Conservation (phyloP, 2,329 filamentous ascomycete genomes). For the Myotisia sp. region DNA sequence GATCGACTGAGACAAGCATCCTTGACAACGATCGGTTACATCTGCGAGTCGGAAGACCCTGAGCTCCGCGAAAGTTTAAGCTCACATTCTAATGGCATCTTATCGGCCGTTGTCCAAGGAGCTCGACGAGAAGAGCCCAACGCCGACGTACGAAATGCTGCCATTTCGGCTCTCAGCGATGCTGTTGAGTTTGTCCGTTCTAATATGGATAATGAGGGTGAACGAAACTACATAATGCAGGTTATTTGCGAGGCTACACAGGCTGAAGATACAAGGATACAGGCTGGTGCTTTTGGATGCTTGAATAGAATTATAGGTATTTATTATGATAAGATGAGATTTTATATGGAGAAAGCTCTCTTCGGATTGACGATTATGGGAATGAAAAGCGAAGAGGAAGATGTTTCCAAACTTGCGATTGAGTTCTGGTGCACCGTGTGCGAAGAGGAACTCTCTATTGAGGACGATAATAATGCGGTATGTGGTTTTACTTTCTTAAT, state of each 20-base stretch:
- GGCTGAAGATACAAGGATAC: constrained; percentile 76
- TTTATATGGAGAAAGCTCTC: constrained; percentile 99
- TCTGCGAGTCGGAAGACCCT: constrained; percentile 86
- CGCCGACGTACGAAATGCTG: constrained; percentile 75
- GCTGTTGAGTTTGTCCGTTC: constrained; percentile 94
- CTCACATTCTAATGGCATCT: constrained; percentile 87
- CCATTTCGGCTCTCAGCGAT: constrained; percentile 86
- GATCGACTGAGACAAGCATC: constrained; percentile 90
- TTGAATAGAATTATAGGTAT: constrained; percentile 96
- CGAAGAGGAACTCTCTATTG: constrained; percentile 94
- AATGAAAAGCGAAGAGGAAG: constrained; percentile 96
- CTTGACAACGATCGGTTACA: constrained; percentile 90
- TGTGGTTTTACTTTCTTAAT: constrained; percentile 15
- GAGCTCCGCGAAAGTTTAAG: constrained; percentile 70
- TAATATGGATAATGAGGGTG: constrained; percentile 98
- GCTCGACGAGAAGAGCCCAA: constrained; percentile 93
- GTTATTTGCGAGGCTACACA: constrained; percentile 98
- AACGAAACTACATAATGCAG: constrained; percentile 99
- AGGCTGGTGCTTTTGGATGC: constrained; percentile 92
- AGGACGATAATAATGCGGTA: constrained; percentile 84
- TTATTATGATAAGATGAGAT: constrained; percentile 99
- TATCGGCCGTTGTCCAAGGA: constrained; percentile 94
- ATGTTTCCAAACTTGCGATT: constrained; percentile 92
- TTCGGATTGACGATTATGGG: constrained; percentile 95
- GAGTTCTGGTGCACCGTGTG: constrained; percentile 99